These are phyloP conservation scores for Citrullus colocynthis DNA, from an alignment of 306 rosid species.

Conservation along the genomic window DNA sequence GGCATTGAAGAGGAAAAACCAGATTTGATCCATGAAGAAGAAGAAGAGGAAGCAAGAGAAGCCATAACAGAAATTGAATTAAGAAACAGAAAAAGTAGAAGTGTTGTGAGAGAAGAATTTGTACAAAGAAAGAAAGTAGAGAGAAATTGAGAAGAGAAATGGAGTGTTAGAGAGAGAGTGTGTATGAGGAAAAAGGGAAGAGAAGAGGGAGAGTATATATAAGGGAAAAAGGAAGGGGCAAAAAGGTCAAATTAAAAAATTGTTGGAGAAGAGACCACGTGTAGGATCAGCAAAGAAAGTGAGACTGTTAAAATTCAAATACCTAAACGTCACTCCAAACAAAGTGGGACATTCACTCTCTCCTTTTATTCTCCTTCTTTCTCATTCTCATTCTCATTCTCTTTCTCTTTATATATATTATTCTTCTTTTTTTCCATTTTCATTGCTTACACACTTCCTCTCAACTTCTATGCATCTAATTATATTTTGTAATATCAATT, in stretches of 20 bases:
- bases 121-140: not conserved
- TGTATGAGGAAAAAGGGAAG: not conserved
- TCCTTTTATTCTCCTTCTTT: too few species aligned
- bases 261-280: constrained; percentile 59
- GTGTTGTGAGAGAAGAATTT: too few species aligned
- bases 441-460: too few species aligned
- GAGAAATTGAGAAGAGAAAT: not conserved
- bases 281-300: constrained; percentile 31
- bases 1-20: not conserved
- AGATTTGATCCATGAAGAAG: not conserved
- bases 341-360: not conserved
- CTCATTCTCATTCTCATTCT: too few species aligned
- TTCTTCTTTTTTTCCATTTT: too few species aligned
- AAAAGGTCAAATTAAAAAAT: constrained; percentile 26
- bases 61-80: not conserved
- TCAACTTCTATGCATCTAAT: too few species aligned
- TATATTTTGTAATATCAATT: too few species aligned
- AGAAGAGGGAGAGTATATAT: constrained; percentile 7
- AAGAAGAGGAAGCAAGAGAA: not conserved
- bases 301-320: constrained; percentile 34
- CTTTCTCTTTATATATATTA: too few species aligned
- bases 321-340: constrained; percentile 1
- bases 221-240: constrained; percentile 16
- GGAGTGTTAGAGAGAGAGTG: not conserved
- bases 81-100: not conserved